Evolutionary conservation across 768 basidiomycete genomes (phyloP).

Genomic region (Psilocybe sp.): DNA sequence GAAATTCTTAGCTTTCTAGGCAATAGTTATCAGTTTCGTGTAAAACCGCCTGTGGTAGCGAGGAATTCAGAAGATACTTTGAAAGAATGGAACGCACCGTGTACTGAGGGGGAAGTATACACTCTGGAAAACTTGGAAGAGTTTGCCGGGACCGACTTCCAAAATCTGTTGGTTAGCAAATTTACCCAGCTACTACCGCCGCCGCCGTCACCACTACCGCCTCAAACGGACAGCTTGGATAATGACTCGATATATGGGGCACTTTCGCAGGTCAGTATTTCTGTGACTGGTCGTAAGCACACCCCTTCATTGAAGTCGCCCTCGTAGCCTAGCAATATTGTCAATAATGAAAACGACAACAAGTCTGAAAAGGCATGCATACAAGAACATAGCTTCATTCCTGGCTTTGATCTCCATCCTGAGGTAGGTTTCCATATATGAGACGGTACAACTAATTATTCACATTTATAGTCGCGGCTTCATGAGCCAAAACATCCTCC

Average conservation of each 20-base stretch:
- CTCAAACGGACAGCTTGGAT: neutral
- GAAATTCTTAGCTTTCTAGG: neutral
- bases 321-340: no score
- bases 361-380: no score
- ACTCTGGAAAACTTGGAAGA: slow-evolving; percentile 38
- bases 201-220: neutral
- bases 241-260: neutral
- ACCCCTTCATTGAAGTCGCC: no score
- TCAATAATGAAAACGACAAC: no score
- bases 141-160: slow-evolving; percentile 23
- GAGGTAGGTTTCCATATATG: no score
- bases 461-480: no score
- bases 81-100: slow-evolving; percentile 38
- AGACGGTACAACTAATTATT: no score
- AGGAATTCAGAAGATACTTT: neutral
- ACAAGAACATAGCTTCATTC: no score
- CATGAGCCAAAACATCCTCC: no score
- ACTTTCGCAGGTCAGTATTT: no score
- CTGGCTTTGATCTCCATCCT: no score
- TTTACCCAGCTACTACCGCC: neutral
- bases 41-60: neutral
- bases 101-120: slow-evolving; percentile 32
- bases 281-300: no score
- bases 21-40: neutral
- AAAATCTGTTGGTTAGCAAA: neutral